Percentiles rank a stretch among this genome's conserved stretches.
These are phyloP conservation scores for Aspergillus aculeatus DNA, from an alignment of 2,329 filamentous ascomycete species.

Conservation along the genomic window DNA sequence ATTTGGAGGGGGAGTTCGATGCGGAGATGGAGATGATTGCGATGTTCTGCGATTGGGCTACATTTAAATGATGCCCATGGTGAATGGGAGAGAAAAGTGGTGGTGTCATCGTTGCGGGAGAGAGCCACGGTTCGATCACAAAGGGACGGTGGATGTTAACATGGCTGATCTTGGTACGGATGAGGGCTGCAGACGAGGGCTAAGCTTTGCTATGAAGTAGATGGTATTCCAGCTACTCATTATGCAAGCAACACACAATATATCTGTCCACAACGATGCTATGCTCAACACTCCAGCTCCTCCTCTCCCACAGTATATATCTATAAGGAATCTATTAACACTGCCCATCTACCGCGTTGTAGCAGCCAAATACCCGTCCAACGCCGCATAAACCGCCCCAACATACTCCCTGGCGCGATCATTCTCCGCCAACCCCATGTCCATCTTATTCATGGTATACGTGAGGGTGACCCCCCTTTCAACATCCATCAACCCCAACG, in stretches of 20 bases:
- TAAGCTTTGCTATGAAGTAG: no score
- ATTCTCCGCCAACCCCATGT: conserved; percentile 29
- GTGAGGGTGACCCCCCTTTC: conserved; percentile 44
- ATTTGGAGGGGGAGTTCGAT: not conserved
- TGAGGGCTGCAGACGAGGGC: no score
- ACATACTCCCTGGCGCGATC: conserved; percentile 30
- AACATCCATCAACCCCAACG: conserved; percentile 45
- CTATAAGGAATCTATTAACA: no score
- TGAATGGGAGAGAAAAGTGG: not conserved
- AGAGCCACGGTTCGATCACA: not conserved
- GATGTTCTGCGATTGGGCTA: not conserved
- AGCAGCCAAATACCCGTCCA: no score
- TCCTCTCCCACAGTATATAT: no score
- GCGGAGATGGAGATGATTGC: not conserved
- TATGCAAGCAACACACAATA: no score
- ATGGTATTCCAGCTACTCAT: no score
- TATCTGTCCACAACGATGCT: no score
- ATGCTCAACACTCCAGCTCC: no score
- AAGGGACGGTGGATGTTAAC: no score
- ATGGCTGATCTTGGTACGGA: no score
- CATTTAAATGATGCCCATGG: not conserved
- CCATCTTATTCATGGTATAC: conserved; percentile 51
- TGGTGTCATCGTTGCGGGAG: not conserved
- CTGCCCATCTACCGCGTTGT: no score
- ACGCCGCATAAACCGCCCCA: conserved; percentile 30